A percentile compares a stretch with the other conserved stretches of the same genome.
phyloP scores from a whole-genome alignment of 257 asterid genomes.

The Dorcoceras hygrometricum region DNA sequence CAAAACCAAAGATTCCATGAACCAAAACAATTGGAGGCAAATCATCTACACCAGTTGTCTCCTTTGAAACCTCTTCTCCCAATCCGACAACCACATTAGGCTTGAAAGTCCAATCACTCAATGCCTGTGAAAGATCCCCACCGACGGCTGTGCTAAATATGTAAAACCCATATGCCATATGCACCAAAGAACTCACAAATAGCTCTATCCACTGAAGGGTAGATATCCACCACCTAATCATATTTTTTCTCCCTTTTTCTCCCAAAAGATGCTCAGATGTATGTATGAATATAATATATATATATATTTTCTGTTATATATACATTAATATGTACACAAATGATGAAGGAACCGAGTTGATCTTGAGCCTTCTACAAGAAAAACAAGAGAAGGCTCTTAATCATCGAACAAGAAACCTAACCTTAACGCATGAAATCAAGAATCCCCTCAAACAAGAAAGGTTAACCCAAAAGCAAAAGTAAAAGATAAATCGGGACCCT shows the following conservation, averaged over 20 bases:
- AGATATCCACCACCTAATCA: constrained; percentile 77
- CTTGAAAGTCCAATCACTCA: constrained; percentile 62
- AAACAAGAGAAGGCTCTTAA: constrained; percentile 55
- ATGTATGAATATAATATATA: neutral
- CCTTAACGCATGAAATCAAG: constrained; percentile 5
- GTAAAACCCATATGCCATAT: constrained; percentile 83
- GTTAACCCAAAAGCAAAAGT: neutral
- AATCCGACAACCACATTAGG: constrained; percentile 47
- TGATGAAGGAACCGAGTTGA: constrained; percentile 2
- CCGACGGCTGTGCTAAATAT: constrained; percentile 90
- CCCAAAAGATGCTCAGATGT: neutral
- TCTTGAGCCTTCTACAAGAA: constrained; percentile 58
- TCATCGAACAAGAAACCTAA: constrained; percentile 20
- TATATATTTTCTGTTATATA: neutral
- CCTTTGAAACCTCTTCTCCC: constrained; percentile 36
- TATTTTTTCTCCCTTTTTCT: constrained; percentile 19
- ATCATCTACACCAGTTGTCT: constrained; percentile 41
- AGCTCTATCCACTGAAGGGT: constrained; percentile 70
- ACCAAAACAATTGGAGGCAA: constrained; percentile 92
- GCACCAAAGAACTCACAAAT: constrained; percentile 69
- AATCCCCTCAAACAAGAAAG: constrained; percentile 14
- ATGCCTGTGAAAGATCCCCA: constrained; percentile 72
- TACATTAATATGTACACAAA: neutral
- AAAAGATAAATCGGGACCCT: constrained; percentile 15
- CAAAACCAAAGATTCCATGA: constrained; percentile 97